Conservation (phyloP, 1,284 basidiomycete genomes). For the Ganoderma sp. region DNA sequence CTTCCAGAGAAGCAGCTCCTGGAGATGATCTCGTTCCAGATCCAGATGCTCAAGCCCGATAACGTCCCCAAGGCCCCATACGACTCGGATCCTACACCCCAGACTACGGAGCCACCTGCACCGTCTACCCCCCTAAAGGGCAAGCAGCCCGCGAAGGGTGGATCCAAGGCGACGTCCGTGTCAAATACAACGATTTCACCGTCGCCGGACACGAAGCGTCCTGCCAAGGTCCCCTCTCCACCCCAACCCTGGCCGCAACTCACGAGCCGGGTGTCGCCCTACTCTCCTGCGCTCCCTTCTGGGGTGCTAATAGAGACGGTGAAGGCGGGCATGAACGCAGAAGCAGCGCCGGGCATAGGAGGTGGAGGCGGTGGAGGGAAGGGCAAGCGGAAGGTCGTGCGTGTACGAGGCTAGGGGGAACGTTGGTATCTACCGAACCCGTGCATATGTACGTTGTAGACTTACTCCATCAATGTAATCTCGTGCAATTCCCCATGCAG, state of each 20-base stretch:
- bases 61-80: slow-evolving; percentile 75
- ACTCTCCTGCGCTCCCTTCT: slow-evolving; percentile 73
- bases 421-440: not conserved
- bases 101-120: slow-evolving; percentile 34
- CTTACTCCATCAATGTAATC: slow-evolving; percentile 28
- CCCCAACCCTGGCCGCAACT: slow-evolving; percentile 61
- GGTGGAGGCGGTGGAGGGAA: slow-evolving; percentile 56
- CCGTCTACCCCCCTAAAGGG: slow-evolving; percentile 45
- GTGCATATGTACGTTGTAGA: slow-evolving; percentile 28
- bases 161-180: slow-evolving; percentile 35
- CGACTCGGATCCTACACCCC: slow-evolving; percentile 39
- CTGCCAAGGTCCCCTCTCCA: slow-evolving; percentile 53
- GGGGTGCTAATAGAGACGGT: slow-evolving; percentile 79
- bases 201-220: slow-evolving; percentile 42
- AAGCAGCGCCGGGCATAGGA: slow-evolving; percentile 43
- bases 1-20: slow-evolving; percentile 82
- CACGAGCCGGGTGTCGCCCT: slow-evolving; percentile 59
- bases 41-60: slow-evolving; percentile 77
- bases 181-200: slow-evolving; percentile 35
- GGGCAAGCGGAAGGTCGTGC: slow-evolving; percentile 80
- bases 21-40: slow-evolving; percentile 75
- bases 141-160: slow-evolving; percentile 50
- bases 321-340: slow-evolving; percentile 79
- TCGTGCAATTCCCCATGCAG: slow-evolving; percentile 1
- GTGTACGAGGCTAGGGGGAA: slow-evolving; percentile 60